Base-by-base conservation (phyloP, 768 basidiomycete genomes). In the Tylopilus rubrobrunneus region DNA sequence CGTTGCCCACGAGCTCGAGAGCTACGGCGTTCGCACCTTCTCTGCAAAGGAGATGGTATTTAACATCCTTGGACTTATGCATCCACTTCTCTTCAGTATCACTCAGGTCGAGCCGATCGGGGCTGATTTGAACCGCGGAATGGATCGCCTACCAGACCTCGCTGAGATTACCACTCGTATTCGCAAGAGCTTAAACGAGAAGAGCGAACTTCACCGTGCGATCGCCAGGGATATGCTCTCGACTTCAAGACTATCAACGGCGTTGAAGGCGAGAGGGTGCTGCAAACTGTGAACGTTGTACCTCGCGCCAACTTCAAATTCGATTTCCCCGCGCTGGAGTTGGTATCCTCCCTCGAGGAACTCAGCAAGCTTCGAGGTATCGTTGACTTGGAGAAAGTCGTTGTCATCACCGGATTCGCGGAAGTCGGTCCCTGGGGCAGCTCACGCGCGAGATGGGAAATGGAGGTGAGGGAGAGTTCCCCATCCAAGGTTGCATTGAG, bases 341-440 rank as follows among this genome's bases (percentile, higher is more conserved):
- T 83, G 0, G 63, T 76, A 19, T 76, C 83, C 19, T 76, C 83
- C 4, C 76, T 96, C 28, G 77, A 77, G 23, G 85, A 97, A 59
- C 76, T 98, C 14, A 74, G 82, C 17, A 79, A 89, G 58, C 79
- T 98, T 15, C 90, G 83, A 31, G 94, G 93, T 31, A 76, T 98
- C 56, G 81, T 98, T 56, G 97, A 98, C 67, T 78, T 98, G 23
- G 97, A 99, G 59, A 95, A 96, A 73, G 95, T 98, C 54, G 76
- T 93, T 55, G 97, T 99, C 53, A 78, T 98, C 65, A 96, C 97
- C 43, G 97, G 96, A 56, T 98, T 92, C 69, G 96, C 89, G 33
- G 97, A 98, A 71, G 92, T 98, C 48, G 89, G 97, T 2, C 97
- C 97, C 14, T 99, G 96, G 95, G 97, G 97, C 60, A 94, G 92